Percentiles rank a stretch among this genome's conserved stretches.
phyloP scores from a whole-genome alignment of 75 land plant genomes.

The Chamaecyparis obtusa region DNA sequence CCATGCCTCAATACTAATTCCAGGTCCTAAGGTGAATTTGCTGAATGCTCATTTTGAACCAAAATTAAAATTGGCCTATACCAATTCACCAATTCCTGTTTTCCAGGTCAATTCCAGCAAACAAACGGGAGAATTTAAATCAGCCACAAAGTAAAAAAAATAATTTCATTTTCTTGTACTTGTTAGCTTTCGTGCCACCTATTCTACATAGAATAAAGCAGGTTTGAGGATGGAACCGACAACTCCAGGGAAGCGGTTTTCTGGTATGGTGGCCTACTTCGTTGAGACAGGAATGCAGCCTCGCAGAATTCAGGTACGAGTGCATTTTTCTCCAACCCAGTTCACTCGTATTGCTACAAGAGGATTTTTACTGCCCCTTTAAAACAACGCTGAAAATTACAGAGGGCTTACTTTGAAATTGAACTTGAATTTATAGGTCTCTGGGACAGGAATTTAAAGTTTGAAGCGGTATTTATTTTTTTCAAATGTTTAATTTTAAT shows the following conservation, averaged over 20 bases:
- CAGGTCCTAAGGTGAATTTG: too few relatives aligned
- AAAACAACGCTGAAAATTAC: not conserved
- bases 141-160: too few relatives aligned
- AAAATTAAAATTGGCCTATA: too few relatives aligned
- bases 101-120: too few relatives aligned
- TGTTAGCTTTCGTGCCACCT: not conserved
- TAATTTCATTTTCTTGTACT: not conserved
- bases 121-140: too few relatives aligned
- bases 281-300: conserved; percentile 61
- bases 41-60: too few relatives aligned
- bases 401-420: not conserved
- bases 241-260: conserved; percentile 38
- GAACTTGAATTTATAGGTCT: not conserved
- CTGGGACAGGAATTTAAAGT: not conserved
- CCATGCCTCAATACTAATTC: too few relatives aligned
- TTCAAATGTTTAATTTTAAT: not conserved
- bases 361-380: not conserved
- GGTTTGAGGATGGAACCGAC: not conserved
- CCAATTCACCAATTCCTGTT: too few relatives aligned
- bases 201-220: not conserved
- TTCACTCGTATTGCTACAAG: not conserved
- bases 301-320: conserved; percentile 63
- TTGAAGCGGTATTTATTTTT: not conserved
- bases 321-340: not conserved
- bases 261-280: conserved; percentile 54